Evolutionary conservation across 1,284 basidiomycete genomes (phyloP).

Genomic region (Ceratobasidium sp.): DNA sequence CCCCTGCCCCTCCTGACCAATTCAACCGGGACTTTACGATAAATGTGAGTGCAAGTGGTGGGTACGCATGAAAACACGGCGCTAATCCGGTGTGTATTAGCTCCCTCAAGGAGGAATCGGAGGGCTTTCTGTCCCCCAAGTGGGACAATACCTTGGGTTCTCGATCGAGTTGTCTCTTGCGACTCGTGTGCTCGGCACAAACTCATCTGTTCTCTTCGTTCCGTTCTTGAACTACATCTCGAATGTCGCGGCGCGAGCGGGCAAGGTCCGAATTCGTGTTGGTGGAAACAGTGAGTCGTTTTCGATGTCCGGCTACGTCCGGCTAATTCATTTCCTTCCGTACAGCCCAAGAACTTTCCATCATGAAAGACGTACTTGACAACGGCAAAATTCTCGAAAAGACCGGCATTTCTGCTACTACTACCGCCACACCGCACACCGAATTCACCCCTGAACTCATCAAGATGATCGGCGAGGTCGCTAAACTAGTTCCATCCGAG

Average conservation of each 20-base stretch:
- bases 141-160: conserved; percentile 45
- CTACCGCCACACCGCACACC: conserved; percentile 46
- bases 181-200: conserved; percentile 60
- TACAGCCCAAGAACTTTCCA: conserved; percentile 42
- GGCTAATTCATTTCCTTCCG: conserved; percentile 47
- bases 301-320: too few species aligned
- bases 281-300: conserved; percentile 87
- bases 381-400: conserved; percentile 45
- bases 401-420: conserved; percentile 24
- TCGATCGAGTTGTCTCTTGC: conserved; percentile 49
- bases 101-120: conserved; percentile 8
- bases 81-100: not conserved
- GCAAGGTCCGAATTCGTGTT: conserved; percentile 72
- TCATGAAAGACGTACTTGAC: conserved; percentile 7
- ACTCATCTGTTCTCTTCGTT: conserved; percentile 65
- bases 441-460: conserved; percentile 47
- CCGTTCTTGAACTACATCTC: conserved; percentile 83
- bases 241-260: conserved; percentile 72
- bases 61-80: not conserved
- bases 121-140: conserved; percentile 31
- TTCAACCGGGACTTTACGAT: conserved; percentile 34
- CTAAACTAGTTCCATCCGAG: conserved; percentile 39
- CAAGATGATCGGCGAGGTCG: conserved; percentile 43
- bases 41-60: conserved; percentile 23
- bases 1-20: conserved; percentile 35